These are phyloP conservation scores for Sclerotinia trifoliorum DNA, from an alignment of 2,329 filamentous ascomycete species.

Conservation along the genomic window DNA sequence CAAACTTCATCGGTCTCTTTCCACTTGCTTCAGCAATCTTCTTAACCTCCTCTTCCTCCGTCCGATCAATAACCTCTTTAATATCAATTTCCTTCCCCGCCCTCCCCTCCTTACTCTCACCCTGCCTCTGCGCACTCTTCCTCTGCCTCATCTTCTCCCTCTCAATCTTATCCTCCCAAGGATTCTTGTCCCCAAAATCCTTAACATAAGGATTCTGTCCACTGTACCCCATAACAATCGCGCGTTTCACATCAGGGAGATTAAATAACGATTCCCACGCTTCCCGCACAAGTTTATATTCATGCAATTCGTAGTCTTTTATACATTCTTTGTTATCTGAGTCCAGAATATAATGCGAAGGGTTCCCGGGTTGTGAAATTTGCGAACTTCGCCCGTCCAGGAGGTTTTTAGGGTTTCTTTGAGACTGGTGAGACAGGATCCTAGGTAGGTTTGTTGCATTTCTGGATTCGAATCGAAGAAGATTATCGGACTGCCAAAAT, in stretches of 20 bases:
- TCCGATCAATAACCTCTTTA: slow-evolving; percentile 1
- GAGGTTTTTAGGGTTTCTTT: slow-evolving; percentile 32
- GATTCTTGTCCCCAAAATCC: slow-evolving; percentile 26
- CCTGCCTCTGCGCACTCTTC: slow-evolving; percentile 5
- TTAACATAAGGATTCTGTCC: slow-evolving; percentile 35
- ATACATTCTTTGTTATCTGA: slow-evolving; percentile 31
- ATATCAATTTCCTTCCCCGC: slow-evolving; percentile 1
- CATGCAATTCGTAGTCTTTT: slow-evolving; percentile 34
- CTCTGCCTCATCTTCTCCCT: slow-evolving; percentile 24
- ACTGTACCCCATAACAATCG: slow-evolving; percentile 33
- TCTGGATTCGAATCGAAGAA: slow-evolving; percentile 37
- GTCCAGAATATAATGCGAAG: slow-evolving; percentile 35
- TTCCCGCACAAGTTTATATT: slow-evolving; percentile 31
- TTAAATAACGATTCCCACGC: slow-evolving; percentile 32
- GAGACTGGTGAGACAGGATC: slow-evolving; percentile 32
- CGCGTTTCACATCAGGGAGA: slow-evolving; percentile 32
- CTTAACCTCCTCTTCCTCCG: slow-evolving; percentile 18
- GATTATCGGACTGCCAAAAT: slow-evolving; percentile 32
- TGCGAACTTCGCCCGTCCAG: slow-evolving; percentile 34
- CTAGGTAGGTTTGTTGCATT: slow-evolving; percentile 33
- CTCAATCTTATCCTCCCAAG: slow-evolving; percentile 29
- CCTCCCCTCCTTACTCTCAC: slow-evolving; percentile 19
- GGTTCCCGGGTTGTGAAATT: slow-evolving; percentile 30
- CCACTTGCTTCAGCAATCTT: slow-evolving; percentile 21
- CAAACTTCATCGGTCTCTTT: slow-evolving; percentile 6